Evolutionary conservation across 1,284 basidiomycete genomes (phyloP).

Genomic region (Tilletia walkeri): DNA sequence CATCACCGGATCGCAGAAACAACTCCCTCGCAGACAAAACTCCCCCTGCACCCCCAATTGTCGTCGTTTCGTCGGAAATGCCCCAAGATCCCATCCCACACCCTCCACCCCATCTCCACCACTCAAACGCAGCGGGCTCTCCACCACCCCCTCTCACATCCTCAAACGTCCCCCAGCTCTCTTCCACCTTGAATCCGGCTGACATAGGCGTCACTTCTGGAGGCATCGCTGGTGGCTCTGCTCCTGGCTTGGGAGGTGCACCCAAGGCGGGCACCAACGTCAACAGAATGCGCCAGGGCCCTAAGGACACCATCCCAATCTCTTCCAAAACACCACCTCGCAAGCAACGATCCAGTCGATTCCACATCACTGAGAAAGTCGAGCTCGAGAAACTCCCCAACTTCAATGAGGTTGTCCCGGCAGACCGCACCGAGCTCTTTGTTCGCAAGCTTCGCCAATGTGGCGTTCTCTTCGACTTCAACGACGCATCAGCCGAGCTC

Average conservation of each 20-base stretch:
- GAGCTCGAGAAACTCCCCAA: constrained; percentile 91
- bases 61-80: constrained; percentile 49
- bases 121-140: constrained; percentile 36
- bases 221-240: constrained; percentile 28
- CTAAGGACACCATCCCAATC: constrained; percentile 53
- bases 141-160: constrained; percentile 38
- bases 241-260: constrained; percentile 32
- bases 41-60: constrained; percentile 45
- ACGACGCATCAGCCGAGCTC: constrained; percentile 91
- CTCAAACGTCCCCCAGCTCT: constrained; percentile 36
- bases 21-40: constrained; percentile 42
- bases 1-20: constrained; percentile 33
- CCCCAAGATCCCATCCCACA: constrained; percentile 47
- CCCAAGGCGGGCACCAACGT: constrained; percentile 43
- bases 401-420: constrained; percentile 87
- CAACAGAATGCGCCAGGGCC: constrained; percentile 41
- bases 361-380: constrained; percentile 91
- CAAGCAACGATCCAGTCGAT: constrained; percentile 63
- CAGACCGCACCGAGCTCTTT: constrained; percentile 86
- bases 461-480: constrained; percentile 96
- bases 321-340: constrained; percentile 51
- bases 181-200: constrained; percentile 11
- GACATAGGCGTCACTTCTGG: constrained; percentile 8
- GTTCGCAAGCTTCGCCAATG: constrained; percentile 94
- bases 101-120: constrained; percentile 33